Evolutionary conservation across 495 filamentous ascomycete species (phyloP).

Genomic region (Gamarada debralockiae): DNA sequence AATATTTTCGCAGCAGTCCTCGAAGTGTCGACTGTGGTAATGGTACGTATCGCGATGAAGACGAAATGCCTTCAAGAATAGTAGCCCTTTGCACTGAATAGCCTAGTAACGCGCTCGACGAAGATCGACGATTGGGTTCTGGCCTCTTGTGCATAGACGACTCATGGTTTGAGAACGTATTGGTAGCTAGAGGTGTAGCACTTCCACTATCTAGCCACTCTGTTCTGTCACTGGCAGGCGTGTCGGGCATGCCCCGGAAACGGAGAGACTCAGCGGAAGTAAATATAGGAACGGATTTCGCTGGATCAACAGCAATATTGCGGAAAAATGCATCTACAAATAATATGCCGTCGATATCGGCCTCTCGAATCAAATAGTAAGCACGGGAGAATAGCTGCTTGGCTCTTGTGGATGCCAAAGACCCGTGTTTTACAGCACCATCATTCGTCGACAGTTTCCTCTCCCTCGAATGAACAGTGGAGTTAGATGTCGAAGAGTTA

Average conservation of each 20-base stretch:
- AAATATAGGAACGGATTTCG: background rate
- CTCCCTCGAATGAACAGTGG: background rate
- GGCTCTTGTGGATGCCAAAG: slow-evolving; percentile 29
- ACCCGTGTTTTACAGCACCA: slow-evolving; percentile 9
- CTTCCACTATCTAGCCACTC: background rate
- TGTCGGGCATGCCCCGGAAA: background rate
- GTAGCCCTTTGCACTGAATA: background rate
- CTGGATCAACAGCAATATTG: background rate
- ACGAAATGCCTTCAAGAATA: background rate
- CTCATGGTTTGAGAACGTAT: too few relatives aligned
- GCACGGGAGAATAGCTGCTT: slow-evolving; percentile 37
- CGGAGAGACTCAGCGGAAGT: background rate
- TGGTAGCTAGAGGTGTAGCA: background rate
- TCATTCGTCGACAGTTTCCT: background rate
- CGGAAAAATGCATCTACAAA: slow-evolving; percentile 42
- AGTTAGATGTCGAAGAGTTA: background rate
- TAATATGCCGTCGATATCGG: slow-evolving; percentile 44
- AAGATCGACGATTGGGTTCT: background rate
- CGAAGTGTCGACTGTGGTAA: slow-evolving; percentile 28
- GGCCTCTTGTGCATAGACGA: too few relatives aligned
- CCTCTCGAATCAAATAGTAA: slow-evolving; percentile 43
- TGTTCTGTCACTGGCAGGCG: background rate
- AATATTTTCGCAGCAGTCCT: slow-evolving; percentile 29
- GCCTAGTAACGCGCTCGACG: slow-evolving; percentile 10
- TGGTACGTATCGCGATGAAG: slow-evolving; percentile 1